Conservation (phyloP, 2,329 filamentous ascomycete species). For the Trichoderma oligosporum region DNA sequence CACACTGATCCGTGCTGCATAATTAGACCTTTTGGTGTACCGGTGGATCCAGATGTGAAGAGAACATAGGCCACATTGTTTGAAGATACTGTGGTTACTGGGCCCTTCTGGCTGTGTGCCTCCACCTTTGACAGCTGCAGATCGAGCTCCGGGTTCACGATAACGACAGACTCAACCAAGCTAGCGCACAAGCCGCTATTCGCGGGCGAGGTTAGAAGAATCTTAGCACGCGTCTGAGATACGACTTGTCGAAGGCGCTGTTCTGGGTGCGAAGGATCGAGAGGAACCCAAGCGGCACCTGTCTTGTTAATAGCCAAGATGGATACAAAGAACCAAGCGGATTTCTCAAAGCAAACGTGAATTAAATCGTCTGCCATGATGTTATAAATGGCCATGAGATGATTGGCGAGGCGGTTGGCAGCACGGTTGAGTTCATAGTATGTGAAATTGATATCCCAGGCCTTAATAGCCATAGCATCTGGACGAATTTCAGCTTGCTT, state of each 20-base stretch:
- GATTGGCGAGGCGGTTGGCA: slow-evolving; percentile 17
- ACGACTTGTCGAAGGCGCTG: slow-evolving; percentile 8
- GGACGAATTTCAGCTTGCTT: slow-evolving; percentile 7
- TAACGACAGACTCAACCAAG: slow-evolving; percentile 7
- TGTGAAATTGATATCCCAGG: slow-evolving; percentile 32
- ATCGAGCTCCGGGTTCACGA: slow-evolving; percentile 2
- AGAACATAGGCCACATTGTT: slow-evolving; percentile 24
- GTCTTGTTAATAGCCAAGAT: slow-evolving; percentile 22
- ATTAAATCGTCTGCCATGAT: slow-evolving; percentile 22
- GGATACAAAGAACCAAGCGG: slow-evolving; percentile 23
- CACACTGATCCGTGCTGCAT: slow-evolving; percentile 23
- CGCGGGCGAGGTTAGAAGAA: slow-evolving; percentile 1
- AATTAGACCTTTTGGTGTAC: slow-evolving; percentile 26
- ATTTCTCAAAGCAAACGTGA: slow-evolving; percentile 19
- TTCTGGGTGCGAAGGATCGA: slow-evolving; percentile 20
- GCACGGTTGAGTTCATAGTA: slow-evolving; percentile 34
- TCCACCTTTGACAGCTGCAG: background rate
- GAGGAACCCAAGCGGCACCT: slow-evolving; percentile 21
- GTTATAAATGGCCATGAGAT: slow-evolving; percentile 4
- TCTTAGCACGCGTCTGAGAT: background rate
- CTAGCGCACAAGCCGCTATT: background rate
- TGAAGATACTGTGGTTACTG: background rate
- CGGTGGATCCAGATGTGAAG: slow-evolving; percentile 28
- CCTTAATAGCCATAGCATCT: background rate
- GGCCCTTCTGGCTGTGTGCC: background rate